phyloP scores from a whole-genome alignment of 2,329 filamentous ascomycete genomes.

The Penicillium sp. region DNA sequence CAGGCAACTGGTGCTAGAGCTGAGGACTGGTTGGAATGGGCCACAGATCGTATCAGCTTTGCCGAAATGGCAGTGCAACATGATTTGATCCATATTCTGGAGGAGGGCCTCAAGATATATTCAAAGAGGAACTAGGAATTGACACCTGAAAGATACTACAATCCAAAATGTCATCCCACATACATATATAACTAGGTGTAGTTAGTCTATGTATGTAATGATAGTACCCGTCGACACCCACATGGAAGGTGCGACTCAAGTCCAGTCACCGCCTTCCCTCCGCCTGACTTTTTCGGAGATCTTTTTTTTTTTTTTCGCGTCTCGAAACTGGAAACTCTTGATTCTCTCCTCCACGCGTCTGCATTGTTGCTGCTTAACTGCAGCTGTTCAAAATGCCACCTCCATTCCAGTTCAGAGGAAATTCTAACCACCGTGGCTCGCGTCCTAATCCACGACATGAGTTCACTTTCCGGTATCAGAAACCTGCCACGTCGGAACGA shows the following conservation, averaged over 20 bases:
- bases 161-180: background rate
- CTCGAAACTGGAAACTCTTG: background rate
- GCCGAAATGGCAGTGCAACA: constrained; percentile 49
- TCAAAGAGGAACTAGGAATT: background rate
- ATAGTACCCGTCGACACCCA: background rate
- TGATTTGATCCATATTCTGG: constrained; percentile 27
- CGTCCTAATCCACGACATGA: constrained; percentile 19
- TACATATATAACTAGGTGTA: too few species aligned
- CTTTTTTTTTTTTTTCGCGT: constrained; percentile 18
- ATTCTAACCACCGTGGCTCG: background rate
- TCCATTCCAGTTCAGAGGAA: constrained; percentile 17
- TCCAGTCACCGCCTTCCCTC: constrained; percentile 5
- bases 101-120: constrained; percentile 17
- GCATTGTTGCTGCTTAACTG: background rate
- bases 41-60: constrained; percentile 57
- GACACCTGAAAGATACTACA: background rate
- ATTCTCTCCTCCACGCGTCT: background rate
- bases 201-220: too few species aligned
- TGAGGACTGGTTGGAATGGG: constrained; percentile 63
- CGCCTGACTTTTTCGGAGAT: background rate
- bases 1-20: constrained; percentile 52
- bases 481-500: constrained; percentile 35
- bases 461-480: constrained; percentile 41
- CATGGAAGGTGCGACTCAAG: background rate
- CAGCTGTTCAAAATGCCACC: constrained; percentile 1